A percentile compares a stretch with the other conserved stretches of the same genome.
These are phyloP conservation scores for Globisporangium alternatum DNA, from an alignment of 352 stramenopile genomes.

Conservation along the genomic window DNA sequence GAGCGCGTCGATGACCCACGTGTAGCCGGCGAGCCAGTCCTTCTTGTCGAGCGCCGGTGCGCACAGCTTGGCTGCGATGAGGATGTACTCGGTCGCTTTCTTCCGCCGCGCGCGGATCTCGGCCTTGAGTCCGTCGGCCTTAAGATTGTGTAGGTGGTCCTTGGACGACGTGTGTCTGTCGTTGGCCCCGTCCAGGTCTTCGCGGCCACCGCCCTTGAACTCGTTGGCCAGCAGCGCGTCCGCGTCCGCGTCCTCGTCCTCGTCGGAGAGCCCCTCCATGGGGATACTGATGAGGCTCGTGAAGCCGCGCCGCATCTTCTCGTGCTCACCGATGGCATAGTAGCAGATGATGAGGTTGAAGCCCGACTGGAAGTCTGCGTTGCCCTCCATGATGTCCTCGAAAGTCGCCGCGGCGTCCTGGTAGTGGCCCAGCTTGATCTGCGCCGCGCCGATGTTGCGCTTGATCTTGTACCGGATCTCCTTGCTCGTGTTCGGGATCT, in stretches of 20 bases:
- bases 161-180: conserved; percentile 31
- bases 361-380: conserved; percentile 93
- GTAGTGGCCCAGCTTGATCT: conserved; percentile 92
- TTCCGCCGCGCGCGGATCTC: conserved; percentile 76
- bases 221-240: conserved; percentile 50
- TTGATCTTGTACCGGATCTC: conserved; percentile 95
- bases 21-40: conserved; percentile 91
- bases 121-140: conserved; percentile 68
- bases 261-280: conserved; percentile 83
- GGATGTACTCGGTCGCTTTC: conserved; percentile 89
- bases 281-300: conserved; percentile 89
- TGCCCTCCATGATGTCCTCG: conserved; percentile 93
- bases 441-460: conserved; percentile 95
- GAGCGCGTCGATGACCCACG: conserved; percentile 93
- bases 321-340: conserved; percentile 93
- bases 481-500: conserved; percentile 94
- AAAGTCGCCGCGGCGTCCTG: conserved; percentile 94
- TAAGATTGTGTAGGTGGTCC: conserved; percentile 60
- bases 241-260: conserved; percentile 83
- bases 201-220: conserved; percentile 38
- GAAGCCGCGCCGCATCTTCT: conserved; percentile 93
- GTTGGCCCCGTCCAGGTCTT: conserved; percentile 14
- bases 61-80: conserved; percentile 93
- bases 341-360: conserved; percentile 98
- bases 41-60: conserved; percentile 91